Evolutionary conservation across 106 monocot species (phyloP).

Genomic region (Cymbidium sinense): DNA sequence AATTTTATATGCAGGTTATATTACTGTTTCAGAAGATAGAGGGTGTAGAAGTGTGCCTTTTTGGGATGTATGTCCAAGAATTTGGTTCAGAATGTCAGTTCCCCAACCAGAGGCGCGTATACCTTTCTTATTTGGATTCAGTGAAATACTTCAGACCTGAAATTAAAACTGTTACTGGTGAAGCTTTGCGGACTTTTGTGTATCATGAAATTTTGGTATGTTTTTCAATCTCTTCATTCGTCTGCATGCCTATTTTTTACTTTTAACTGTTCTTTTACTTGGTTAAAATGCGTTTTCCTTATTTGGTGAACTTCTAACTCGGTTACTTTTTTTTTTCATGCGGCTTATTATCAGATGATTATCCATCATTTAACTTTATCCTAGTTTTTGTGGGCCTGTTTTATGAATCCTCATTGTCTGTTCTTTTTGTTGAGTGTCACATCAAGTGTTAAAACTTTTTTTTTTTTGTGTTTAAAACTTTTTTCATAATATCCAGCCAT

Average conservation of each 20-base stretch:
- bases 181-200: conserved; percentile 85
- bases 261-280: background rate
- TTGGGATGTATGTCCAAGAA: conserved; percentile 97
- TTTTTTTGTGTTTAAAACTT: background rate
- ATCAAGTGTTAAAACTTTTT: background rate
- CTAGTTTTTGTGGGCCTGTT: background rate
- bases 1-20: conserved; percentile 49
- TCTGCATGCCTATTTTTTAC: background rate
- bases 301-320: background rate
- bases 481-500: background rate
- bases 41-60: conserved; percentile 93
- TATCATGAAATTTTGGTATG: conserved; percentile 92
- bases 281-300: background rate
- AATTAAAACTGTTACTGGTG: conserved; percentile 66
- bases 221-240: background rate
- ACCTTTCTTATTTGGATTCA: conserved; percentile 88
- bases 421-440: background rate
- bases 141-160: conserved; percentile 94
- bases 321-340: background rate
- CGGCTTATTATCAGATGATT: background rate
- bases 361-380: background rate
- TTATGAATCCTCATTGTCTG: background rate
- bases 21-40: conserved; percentile 92
- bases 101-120: conserved; percentile 85
- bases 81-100: conserved; percentile 77